Conservation (phyloP, 495 filamentous ascomycete species). For the Haplographium delicatum region DNA sequence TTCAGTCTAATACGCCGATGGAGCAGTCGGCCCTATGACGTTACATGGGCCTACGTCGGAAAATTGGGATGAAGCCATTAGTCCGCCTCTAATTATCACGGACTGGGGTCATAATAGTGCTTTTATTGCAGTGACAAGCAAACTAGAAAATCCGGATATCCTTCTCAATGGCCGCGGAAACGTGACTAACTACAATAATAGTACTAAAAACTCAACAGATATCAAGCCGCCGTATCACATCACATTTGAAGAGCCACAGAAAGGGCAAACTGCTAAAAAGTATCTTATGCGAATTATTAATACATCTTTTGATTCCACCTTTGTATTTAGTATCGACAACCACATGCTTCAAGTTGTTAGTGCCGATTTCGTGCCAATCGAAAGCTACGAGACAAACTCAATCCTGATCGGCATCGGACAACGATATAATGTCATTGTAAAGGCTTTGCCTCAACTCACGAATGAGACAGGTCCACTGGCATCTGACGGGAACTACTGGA, state of each 20-base stretch:
- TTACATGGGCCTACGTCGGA: constrained; percentile 28
- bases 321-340: constrained; percentile 45
- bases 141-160: not conserved
- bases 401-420: constrained; percentile 60
- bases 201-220: no score
- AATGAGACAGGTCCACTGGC: not conserved
- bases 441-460: constrained; percentile 41
- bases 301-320: constrained; percentile 40
- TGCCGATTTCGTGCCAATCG: constrained; percentile 47
- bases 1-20: constrained; percentile 45
- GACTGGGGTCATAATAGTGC: constrained; percentile 30
- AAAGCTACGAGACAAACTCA: constrained; percentile 35
- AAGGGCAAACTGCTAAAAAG: no score
- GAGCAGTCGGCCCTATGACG: constrained; percentile 39
- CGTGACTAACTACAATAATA: not conserved
- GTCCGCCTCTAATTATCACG: constrained; percentile 33
- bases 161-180: not conserved
- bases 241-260: not conserved
- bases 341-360: constrained; percentile 42
- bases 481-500: not conserved
- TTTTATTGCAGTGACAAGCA: not conserved
- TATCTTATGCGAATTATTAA: constrained; percentile 49
- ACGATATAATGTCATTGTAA: constrained; percentile 63
- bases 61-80: constrained; percentile 39
- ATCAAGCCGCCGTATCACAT: no score